Evolutionary conservation across 352 stramenopile species (phyloP).

Genomic region (Phytophthora pistaciae): DNA sequence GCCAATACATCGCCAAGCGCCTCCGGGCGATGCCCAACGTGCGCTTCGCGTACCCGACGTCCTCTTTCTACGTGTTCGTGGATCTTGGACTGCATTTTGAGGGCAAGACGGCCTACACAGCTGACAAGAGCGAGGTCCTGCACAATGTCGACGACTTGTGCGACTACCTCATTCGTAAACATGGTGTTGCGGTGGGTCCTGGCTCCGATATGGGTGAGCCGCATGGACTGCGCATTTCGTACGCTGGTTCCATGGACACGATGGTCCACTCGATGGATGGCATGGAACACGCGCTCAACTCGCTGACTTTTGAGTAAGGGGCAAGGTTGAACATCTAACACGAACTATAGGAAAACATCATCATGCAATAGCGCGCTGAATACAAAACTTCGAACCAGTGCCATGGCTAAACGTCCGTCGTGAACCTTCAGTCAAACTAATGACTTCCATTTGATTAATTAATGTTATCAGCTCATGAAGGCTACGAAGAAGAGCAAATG

Average conservation of each 20-base stretch:
- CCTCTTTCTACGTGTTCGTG: slow-evolving; percentile 97
- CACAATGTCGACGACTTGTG: slow-evolving; percentile 81
- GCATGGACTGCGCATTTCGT: slow-evolving; percentile 94
- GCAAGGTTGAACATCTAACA: background rate
- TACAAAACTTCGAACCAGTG: background rate
- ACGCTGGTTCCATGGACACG: slow-evolving; percentile 93
- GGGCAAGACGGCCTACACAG: slow-evolving; percentile 52
- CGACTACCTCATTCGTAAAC: slow-evolving; percentile 92
- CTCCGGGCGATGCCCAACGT: slow-evolving; percentile 88
- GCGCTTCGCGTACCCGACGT: slow-evolving; percentile 85
- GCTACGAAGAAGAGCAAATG: background rate
- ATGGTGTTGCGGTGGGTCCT: slow-evolving; percentile 94
- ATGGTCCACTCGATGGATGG: slow-evolving; percentile 73
- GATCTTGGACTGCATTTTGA: slow-evolving; percentile 86
- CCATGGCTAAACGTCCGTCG: too few species aligned
- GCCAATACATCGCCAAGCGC: slow-evolving; percentile 89
- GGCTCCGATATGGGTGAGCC: slow-evolving; percentile 97
- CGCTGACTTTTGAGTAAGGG: slow-evolving; percentile 17
- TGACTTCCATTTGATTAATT: background rate
- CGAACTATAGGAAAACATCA: background rate
- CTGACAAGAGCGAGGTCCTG: slow-evolving; percentile 39
- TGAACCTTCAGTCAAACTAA: background rate
- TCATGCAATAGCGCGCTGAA: background rate
- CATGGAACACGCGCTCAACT: slow-evolving; percentile 61
- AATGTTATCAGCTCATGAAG: background rate